phyloP scores from a whole-genome alignment of 140 eudicot genomes.

The Senecio squalidus region DNA sequence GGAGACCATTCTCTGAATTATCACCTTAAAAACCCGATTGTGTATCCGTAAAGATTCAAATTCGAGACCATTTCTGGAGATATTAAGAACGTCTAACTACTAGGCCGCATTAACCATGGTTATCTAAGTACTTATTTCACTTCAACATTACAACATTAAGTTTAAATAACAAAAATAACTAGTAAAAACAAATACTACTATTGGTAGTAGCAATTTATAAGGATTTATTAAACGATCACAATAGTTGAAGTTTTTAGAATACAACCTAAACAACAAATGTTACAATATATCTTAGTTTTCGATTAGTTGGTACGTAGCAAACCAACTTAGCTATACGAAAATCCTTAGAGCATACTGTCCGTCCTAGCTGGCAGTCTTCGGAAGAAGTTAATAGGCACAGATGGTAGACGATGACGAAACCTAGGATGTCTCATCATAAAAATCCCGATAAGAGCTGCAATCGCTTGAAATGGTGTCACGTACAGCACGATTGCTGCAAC shows the following conservation, averaged over 20 bases:
- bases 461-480: constrained; percentile 77
- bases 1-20: too few relatives aligned
- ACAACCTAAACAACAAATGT: constrained; percentile 6
- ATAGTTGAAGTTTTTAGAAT: constrained; percentile 3
- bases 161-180: too few relatives aligned
- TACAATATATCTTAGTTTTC: constrained; percentile 24
- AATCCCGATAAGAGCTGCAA: constrained; percentile 65
- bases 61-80: too few relatives aligned
- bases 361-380: constrained; percentile 87
- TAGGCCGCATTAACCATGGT: too few relatives aligned
- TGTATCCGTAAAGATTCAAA: too few relatives aligned
- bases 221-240: constrained; percentile 22
- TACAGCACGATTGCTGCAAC: constrained; percentile 64
- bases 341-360: constrained; percentile 66
- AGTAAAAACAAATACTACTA: not conserved
- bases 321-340: not conserved
- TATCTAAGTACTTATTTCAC: too few relatives aligned
- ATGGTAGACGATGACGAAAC: constrained; percentile 69
- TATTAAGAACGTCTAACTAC: too few relatives aligned
- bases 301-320: not conserved
- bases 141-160: too few relatives aligned
- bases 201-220: not conserved
- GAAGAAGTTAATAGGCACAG: constrained; percentile 75
- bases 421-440: constrained; percentile 86
- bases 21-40: too few relatives aligned